A percentile compares a stretch with the other conserved stretches of the same genome.
Evolutionary conservation across 164 flowering plant species (phyloP).

Genomic region (Cinnamomum micranthum): DNA sequence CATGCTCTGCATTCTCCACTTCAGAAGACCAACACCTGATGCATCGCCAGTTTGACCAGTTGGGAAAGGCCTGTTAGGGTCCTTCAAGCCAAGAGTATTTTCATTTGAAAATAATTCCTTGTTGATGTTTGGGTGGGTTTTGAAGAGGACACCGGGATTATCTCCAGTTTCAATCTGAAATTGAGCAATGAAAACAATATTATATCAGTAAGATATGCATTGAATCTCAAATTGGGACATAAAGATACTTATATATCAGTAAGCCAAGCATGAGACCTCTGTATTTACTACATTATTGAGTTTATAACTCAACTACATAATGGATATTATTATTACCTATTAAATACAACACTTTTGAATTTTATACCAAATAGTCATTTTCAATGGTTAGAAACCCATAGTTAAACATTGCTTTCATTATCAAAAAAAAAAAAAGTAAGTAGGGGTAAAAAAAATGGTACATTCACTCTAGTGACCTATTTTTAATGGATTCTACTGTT

Average conservation of each 20-base stretch:
- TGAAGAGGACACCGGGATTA: slow-evolving; percentile 70
- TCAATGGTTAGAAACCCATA: too few relatives aligned
- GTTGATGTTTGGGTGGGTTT: slow-evolving; percentile 97
- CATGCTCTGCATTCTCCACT: slow-evolving; percentile 93
- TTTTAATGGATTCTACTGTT: too few relatives aligned
- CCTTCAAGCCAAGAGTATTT: slow-evolving; percentile 84
- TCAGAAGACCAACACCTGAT: slow-evolving; percentile 80
- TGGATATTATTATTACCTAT: too few relatives aligned
- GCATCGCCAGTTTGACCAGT: slow-evolving; percentile 71
- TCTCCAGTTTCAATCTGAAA: slow-evolving; percentile 77
- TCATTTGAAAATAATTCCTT: slow-evolving; percentile 81
- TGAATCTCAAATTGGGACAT: too few relatives aligned
- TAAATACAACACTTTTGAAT: too few relatives aligned
- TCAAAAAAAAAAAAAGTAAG: too few relatives aligned
- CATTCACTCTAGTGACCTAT: too few relatives aligned
- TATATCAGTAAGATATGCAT: too few relatives aligned
- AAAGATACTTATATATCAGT: background rate
- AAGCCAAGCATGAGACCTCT: background rate
- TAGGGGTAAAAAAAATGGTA: too few relatives aligned
- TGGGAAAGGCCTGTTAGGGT: slow-evolving; percentile 90
- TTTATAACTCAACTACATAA: background rate
- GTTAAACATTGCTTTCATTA: too few relatives aligned
- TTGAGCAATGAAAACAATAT: background rate
- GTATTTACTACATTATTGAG: background rate
- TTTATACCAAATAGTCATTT: too few relatives aligned